phyloP scores from a whole-genome alignment of 352 stramenopile genomes.

The Phytophthora pseudosyringae region DNA sequence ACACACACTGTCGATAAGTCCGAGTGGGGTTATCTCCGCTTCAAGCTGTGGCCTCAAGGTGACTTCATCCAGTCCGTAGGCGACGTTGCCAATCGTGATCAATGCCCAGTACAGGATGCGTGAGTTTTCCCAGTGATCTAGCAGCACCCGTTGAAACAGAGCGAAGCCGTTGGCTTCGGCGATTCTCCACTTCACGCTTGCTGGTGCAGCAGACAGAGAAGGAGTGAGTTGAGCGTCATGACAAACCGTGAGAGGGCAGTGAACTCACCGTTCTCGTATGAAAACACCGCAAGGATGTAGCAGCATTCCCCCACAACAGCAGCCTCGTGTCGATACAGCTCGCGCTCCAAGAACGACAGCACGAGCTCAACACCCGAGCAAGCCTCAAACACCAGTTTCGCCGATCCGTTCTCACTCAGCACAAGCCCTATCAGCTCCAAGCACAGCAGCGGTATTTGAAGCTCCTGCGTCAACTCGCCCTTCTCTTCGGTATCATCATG shows the following conservation, averaged over 20 bases:
- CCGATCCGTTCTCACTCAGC: conserved; percentile 40
- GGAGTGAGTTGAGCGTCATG: background rate
- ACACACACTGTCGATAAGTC: conserved; percentile 53
- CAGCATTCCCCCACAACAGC: conserved; percentile 53
- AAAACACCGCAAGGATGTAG: conserved; percentile 62
- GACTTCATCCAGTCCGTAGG: conserved; percentile 40
- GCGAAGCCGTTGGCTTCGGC: conserved; percentile 42
- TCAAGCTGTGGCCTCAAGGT: conserved; percentile 24
- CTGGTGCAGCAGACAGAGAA: conserved; percentile 8
- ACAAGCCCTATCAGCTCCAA: conserved; percentile 34
- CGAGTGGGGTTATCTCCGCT: conserved; percentile 31
- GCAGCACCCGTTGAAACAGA: conserved; percentile 48
- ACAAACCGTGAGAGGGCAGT: background rate
- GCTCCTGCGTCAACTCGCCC: conserved; percentile 2
- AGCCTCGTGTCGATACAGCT: conserved; percentile 35
- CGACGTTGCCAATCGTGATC: conserved; percentile 59
- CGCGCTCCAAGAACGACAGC: conserved; percentile 40
- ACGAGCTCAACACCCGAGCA: conserved; percentile 37
- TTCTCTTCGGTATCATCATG: conserved; percentile 12
- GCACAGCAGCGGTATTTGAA: conserved; percentile 25
- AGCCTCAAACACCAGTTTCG: conserved; percentile 43
- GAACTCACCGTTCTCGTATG: conserved; percentile 64
- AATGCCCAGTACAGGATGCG: conserved; percentile 66
- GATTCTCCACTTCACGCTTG: conserved; percentile 48
- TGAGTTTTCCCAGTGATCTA: conserved; percentile 41